These are phyloP conservation scores for Pascua sp. DNA, from an alignment of 1,284 basidiomycete species.

Conservation along the genomic window DNA sequence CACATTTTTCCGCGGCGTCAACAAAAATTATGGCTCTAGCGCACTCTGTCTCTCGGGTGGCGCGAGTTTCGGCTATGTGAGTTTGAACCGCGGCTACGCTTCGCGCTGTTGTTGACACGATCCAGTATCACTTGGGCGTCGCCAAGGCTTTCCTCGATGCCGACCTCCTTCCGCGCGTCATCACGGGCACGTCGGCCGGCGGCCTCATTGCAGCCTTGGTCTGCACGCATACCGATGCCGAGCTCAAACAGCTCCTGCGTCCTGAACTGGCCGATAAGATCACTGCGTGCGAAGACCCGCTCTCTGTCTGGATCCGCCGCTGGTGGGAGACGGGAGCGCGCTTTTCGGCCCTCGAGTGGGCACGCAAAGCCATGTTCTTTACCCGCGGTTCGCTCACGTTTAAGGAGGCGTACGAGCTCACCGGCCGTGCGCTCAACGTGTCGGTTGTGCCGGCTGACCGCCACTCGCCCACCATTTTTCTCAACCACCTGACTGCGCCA, in stretches of 20 bases:
- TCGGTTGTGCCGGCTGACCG: constrained; percentile 91
- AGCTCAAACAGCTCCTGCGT: constrained; percentile 71
- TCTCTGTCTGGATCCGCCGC: constrained; percentile 72
- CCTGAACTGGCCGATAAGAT: constrained; percentile 82
- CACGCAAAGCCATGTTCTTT: constrained; percentile 81
- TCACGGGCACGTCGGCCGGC: constrained; percentile 87
- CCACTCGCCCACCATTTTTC: constrained; percentile 93
- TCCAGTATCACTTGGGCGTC: constrained; percentile 63
- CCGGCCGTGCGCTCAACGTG: constrained; percentile 85
- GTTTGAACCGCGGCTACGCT: background rate
- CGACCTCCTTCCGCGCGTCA: constrained; percentile 78
- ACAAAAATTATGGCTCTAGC: constrained; percentile 81
- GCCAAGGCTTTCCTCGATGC: constrained; percentile 88
- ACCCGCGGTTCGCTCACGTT: constrained; percentile 94
- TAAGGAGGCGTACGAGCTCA: constrained; percentile 87
- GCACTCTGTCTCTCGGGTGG: constrained; percentile 93
- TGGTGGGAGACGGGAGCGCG: constrained; percentile 84
- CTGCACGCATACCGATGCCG: constrained; percentile 86
- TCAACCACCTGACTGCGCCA: constrained; percentile 94
- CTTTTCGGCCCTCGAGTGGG: constrained; percentile 90
- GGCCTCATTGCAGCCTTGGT: constrained; percentile 75
- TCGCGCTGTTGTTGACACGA: background rate
- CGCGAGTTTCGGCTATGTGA: constrained; percentile 79
- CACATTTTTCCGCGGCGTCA: constrained; percentile 83
- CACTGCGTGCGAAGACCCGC: constrained; percentile 83